Evolutionary conservation across 306 rosid genomes (phyloP).

Genomic region (Canavalia gladiata): DNA sequence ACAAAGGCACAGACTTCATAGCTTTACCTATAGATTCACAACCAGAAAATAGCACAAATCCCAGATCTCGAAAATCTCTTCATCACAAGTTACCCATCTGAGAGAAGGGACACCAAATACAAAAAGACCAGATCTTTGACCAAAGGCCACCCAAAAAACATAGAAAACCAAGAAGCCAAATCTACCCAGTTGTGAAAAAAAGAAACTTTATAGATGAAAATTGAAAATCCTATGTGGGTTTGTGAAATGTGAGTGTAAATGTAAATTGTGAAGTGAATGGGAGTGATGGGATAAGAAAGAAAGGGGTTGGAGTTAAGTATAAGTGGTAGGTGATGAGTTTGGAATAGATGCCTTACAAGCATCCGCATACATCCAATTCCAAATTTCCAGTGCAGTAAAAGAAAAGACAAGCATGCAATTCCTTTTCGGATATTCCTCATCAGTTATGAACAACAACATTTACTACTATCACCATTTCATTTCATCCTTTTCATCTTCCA

Average conservation of each 20-base stretch:
- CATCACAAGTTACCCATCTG: slow-evolving; percentile 43
- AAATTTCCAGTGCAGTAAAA: slow-evolving; percentile 57
- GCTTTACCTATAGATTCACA: slow-evolving; percentile 51
- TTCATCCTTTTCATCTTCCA: slow-evolving; percentile 8
- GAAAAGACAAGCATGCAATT: slow-evolving; percentile 52
- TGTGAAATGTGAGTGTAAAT: slow-evolving; percentile 60
- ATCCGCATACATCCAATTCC: slow-evolving; percentile 38
- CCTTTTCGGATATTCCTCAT: slow-evolving; percentile 44
- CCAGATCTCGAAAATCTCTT: slow-evolving; percentile 63
- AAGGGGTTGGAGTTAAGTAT: slow-evolving; percentile 58
- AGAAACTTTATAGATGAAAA: slow-evolving; percentile 39
- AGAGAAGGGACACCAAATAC: not conserved
- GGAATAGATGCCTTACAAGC: slow-evolving; percentile 52
- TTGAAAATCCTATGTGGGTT: slow-evolving; percentile 6
- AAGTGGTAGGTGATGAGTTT: slow-evolving; percentile 63
- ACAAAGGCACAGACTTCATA: slow-evolving; percentile 8
- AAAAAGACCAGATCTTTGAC: slow-evolving; percentile 63
- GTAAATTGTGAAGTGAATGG: slow-evolving; percentile 50
- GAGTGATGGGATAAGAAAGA: slow-evolving; percentile 43
- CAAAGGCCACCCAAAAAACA: slow-evolving; percentile 26
- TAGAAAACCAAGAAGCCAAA: slow-evolving; percentile 39
- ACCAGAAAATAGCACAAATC: slow-evolving; percentile 41
- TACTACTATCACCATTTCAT: slow-evolving; percentile 41
- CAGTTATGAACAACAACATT: slow-evolving; percentile 52
- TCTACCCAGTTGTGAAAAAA: slow-evolving; percentile 36